Conservation (phyloP, 2,329 filamentous ascomycete genomes). For the Pseudocercospora pini-densiflorae region DNA sequence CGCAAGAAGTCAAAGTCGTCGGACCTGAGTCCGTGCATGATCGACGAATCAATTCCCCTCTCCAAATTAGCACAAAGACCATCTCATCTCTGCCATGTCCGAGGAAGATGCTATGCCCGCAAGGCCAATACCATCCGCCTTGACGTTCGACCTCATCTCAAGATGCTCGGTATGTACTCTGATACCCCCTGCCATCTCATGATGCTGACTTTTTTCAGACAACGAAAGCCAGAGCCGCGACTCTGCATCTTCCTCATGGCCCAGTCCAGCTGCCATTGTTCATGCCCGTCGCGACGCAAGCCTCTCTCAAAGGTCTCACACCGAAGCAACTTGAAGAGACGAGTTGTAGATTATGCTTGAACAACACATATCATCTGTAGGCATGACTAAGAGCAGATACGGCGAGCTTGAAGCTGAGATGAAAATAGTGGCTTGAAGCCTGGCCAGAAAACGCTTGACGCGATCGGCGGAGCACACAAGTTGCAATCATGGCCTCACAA, state of each 20-base stretch:
- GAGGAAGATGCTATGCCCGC: slow-evolving; percentile 30
- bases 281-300: slow-evolving; percentile 98
- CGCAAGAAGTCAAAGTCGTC: neutral
- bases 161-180: slow-evolving; percentile 72
- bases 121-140: slow-evolving; percentile 54
- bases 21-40: neutral
- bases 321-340: slow-evolving; percentile 90
- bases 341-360: slow-evolving; percentile 86
- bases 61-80: neutral
- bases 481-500: slow-evolving; percentile 96
- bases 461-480: slow-evolving; percentile 89
- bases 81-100: slow-evolving; percentile 22
- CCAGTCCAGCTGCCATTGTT: slow-evolving; percentile 89
- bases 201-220: slow-evolving; percentile 62
- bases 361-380: slow-evolving; percentile 95
- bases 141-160: slow-evolving; percentile 78
- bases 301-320: slow-evolving; percentile 90
- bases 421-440: slow-evolving; percentile 75
- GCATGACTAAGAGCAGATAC: neutral
- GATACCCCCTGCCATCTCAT: neutral
- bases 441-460: slow-evolving; percentile 84
- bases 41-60: neutral
- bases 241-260: slow-evolving; percentile 87
- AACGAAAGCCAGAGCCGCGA: slow-evolving; percentile 89
- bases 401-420: slow-evolving; percentile 11